Evolutionary conservation across 2,329 filamentous ascomycete species (phyloP), one percentile per base, ranked within the genome.

Genomic region (Diaporthe sp.): DNA sequence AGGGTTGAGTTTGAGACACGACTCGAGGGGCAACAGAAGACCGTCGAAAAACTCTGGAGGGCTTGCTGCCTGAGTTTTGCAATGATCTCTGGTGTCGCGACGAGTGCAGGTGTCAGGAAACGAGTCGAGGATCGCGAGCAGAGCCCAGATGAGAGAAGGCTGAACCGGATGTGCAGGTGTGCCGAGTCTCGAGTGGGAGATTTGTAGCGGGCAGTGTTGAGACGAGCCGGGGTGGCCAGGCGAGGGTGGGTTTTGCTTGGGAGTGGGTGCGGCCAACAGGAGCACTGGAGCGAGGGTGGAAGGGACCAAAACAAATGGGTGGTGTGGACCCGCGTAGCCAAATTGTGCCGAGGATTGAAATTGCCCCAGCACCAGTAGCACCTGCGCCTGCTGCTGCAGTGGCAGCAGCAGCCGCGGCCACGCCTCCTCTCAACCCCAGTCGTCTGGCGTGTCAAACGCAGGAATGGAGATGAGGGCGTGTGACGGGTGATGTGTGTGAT

Each of bases 341-440:
- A 75, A 75, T 75, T 73, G 71, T 73, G 72, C 75, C 70, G 68
- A 76, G 73, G 55, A 75, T 62, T 76, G 74, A 76, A 69, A 76
- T 76, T 76, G 72, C 73, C 39, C 67, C 62, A 68, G 65, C 65
- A 68, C 62, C 62, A 68, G 62, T 31, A 53, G 19, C 46, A 68
- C 62, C 44, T 67, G 62, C 28, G 44, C 42, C 62, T 67, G 62
- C 62, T 59, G 25, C 25, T 39, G 57, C 53, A 34, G 59, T 42
- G 39, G 51, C 69, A 57, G 46, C 59, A 31, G 68, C 58, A 67
- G 58, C 69, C 39, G 68, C 68, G 72, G 68, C 74, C 74, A 75
- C 74, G 61, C 74, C 49, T 42, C 44, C 51, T 28, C 37, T 25
- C 70, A 37, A 34, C 59, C 57, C 57, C 42, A 31, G 57, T 53